phyloP scores from a whole-genome alignment of 129 eudicot species.

The Mikania micrantha region DNA sequence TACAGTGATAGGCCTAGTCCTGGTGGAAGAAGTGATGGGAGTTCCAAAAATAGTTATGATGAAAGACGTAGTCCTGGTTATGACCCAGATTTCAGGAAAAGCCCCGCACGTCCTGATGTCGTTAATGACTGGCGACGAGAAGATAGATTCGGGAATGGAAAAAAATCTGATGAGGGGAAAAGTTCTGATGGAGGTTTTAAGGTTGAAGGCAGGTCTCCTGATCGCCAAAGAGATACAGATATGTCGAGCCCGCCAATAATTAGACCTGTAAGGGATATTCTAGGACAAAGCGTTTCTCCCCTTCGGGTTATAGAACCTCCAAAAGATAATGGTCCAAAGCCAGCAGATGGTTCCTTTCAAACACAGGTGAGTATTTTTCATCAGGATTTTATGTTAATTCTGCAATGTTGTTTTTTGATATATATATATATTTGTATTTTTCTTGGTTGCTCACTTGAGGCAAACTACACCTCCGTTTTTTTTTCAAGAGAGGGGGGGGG shows the following conservation, averaged over 20 bases:
- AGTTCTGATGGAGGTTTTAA: conserved; percentile 38
- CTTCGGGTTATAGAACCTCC: conserved; percentile 93
- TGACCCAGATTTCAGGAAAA: conserved; percentile 57
- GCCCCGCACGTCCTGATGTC: conserved; percentile 75
- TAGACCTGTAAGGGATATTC: conserved; percentile 85
- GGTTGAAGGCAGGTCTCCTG: conserved; percentile 68
- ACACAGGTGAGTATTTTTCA: conserved; percentile 46
- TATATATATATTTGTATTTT: too few relatives aligned
- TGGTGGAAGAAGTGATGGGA: conserved; percentile 73
- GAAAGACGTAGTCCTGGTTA: conserved; percentile 81
- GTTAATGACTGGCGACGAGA: conserved; percentile 94
- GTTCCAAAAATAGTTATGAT: conserved; percentile 48
- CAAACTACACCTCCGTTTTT: too few relatives aligned
- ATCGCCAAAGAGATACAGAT: conserved; percentile 45
- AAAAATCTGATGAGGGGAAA: conserved; percentile 43
- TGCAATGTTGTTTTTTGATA: not conserved
- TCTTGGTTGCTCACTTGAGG: not conserved
- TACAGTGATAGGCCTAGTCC: conserved; percentile 73
- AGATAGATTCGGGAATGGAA: conserved; percentile 81
- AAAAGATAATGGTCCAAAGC: conserved; percentile 51
- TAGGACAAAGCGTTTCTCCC: conserved; percentile 85
- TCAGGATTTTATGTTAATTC: not conserved
- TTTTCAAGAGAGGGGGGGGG: too few relatives aligned
- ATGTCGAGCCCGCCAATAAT: conserved; percentile 72
- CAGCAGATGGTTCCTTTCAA: conserved; percentile 37